Conservation (phyloP, 2,329 filamentous ascomycete genomes). For the Plectosphaerella plurivora region DNA sequence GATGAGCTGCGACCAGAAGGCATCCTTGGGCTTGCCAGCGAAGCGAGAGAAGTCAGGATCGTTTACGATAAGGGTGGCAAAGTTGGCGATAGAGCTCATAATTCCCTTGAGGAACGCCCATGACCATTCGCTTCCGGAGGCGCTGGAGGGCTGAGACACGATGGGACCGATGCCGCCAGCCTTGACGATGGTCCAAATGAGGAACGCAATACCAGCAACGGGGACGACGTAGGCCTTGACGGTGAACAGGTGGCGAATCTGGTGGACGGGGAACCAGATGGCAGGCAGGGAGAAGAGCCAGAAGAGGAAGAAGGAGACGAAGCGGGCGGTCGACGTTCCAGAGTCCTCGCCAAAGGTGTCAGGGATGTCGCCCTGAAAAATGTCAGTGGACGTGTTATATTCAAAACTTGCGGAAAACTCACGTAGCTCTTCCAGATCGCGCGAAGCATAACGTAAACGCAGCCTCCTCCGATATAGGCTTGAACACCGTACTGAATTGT, state of each 20-base stretch:
- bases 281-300: conserved; percentile 77
- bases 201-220: conserved; percentile 75
- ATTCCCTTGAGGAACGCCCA: conserved; percentile 84
- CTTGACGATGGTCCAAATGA: conserved; percentile 80
- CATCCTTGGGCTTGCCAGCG: conserved; percentile 68
- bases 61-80: conserved; percentile 80
- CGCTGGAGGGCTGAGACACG: conserved; percentile 52
- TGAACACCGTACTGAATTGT: conserved; percentile 65
- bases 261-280: conserved; percentile 77
- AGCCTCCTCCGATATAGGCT: conserved; percentile 77
- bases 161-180: conserved; percentile 78
- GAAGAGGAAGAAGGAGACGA: conserved; percentile 81
- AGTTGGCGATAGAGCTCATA: conserved; percentile 88
- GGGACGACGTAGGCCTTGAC: conserved; percentile 85
- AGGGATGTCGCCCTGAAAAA: conserved; percentile 37
- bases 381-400: neutral
- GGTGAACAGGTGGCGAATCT: conserved; percentile 52
- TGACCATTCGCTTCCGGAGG: conserved; percentile 63
- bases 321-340: conserved; percentile 71
- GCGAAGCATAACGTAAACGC: conserved; percentile 84
- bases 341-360: conserved; percentile 62
- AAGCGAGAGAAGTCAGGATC: conserved; percentile 82
- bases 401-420: conserved; percentile 14
- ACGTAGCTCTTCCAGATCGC: conserved; percentile 73
- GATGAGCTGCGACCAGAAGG: conserved; percentile 74